Evolutionary conservation across 208 protist species (phyloP).

Genomic region (Naegleria gruberi): DNA sequence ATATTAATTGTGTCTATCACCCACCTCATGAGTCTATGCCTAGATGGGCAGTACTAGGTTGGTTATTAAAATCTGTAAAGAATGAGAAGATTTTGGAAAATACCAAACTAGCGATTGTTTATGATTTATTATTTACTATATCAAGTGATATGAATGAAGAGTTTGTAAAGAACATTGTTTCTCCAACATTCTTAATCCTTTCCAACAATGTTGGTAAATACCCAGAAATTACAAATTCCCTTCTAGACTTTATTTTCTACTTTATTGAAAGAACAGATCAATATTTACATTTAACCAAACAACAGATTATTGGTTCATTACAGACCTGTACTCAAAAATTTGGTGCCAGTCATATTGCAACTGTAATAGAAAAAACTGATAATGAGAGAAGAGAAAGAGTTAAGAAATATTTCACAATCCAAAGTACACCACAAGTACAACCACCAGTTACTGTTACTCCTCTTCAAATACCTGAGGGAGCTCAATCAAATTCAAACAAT

Average conservation of each 20-base stretch:
- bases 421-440: not conserved
- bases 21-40: slow-evolving; percentile 46
- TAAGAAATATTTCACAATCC: not conserved
- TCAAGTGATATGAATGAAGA: slow-evolving; percentile 21
- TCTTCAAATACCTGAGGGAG: not conserved
- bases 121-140: slow-evolving; percentile 50
- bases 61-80: slow-evolving; percentile 42
- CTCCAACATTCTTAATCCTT: slow-evolving; percentile 48
- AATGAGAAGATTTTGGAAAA: slow-evolving; percentile 20
- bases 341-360: not conserved
- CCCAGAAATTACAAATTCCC: slow-evolving; percentile 37
- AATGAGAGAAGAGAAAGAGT: not conserved
- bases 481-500: not conserved
- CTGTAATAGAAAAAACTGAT: not conserved
- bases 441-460: not conserved
- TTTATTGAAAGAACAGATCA: not conserved
- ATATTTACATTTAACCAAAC: too few species aligned
- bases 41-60: slow-evolving; percentile 49
- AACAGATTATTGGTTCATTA: not conserved
- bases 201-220: slow-evolving; percentile 48
- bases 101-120: slow-evolving; percentile 42
- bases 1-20: slow-evolving; percentile 48
- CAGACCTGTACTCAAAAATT: too few species aligned
- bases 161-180: not conserved
- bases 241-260: slow-evolving; percentile 37